Evolutionary conservation across 2,329 filamentous ascomycete genomes (phyloP).

Genomic region (Trichoderma sp.): DNA sequence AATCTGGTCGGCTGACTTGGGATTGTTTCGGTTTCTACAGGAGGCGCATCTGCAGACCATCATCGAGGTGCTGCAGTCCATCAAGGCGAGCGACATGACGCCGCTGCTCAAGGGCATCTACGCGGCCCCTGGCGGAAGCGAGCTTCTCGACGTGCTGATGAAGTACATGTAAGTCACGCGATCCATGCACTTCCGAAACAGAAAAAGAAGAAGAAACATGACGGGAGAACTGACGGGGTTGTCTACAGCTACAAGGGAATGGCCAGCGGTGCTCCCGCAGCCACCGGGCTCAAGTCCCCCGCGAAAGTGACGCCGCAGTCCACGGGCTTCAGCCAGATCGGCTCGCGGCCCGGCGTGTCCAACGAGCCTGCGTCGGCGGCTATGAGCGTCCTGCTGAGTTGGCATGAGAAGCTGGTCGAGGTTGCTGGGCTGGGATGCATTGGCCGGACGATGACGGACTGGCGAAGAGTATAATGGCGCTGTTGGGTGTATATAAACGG

Average conservation of each 20-base stretch:
- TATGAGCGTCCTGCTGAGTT: constrained; percentile 96
- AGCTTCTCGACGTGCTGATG: constrained; percentile 89
- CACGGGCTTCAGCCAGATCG: constrained; percentile 79
- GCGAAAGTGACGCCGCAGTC: constrained; percentile 63
- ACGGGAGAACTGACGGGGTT: neutral
- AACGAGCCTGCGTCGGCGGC: constrained; percentile 73
- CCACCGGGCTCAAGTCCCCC: constrained; percentile 41
- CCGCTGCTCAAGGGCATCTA: constrained; percentile 82
- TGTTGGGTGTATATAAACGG: neutral
- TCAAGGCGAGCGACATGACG: constrained; percentile 94
- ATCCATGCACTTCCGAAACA: neutral
- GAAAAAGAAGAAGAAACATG: neutral
- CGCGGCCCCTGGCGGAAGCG: constrained; percentile 71
- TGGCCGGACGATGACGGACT: constrained; percentile 92
- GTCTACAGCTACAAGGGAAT: constrained; percentile 81
- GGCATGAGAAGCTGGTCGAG: constrained; percentile 98
- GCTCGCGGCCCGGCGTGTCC: constrained; percentile 48
- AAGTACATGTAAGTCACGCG: constrained; percentile 78
- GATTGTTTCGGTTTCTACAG: constrained; percentile 40
- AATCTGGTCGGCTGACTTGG: neutral
- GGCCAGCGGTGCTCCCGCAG: constrained; percentile 45
- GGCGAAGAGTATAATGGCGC: constrained; percentile 63
- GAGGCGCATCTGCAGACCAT: constrained; percentile 85
- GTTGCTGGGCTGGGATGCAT: constrained; percentile 88
- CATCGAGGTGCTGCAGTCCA: constrained; percentile 89